A percentile compares a stretch with the other conserved stretches of the same genome.
phyloP scores from a whole-genome alignment of 2,329 filamentous ascomycete species.

The Fusarium camptoceras region DNA sequence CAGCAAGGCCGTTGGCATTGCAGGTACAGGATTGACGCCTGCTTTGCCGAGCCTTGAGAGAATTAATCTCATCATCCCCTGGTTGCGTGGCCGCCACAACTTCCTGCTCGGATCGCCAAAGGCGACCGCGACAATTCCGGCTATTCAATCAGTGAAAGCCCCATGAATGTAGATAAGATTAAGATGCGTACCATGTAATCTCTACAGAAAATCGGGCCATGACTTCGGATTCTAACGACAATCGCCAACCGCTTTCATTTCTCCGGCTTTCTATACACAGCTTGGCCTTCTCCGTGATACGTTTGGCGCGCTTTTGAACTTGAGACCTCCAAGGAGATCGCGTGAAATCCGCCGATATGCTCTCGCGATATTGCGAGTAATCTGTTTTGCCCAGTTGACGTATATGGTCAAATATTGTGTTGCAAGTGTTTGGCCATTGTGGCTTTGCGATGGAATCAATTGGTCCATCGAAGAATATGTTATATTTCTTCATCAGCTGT shows the following conservation, averaged over 20 bases:
- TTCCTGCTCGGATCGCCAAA: slow-evolving; percentile 3
- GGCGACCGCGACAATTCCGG: neutral
- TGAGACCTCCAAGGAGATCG: neutral
- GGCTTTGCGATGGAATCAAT: neutral
- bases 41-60: neutral
- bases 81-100: neutral
- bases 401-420: neutral
- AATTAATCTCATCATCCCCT: neutral
- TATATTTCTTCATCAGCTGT: neutral
- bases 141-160: neutral
- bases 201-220: neutral
- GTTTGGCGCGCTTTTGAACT: neutral
- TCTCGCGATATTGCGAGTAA: neutral
- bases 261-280: neutral
- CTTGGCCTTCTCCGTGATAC: neutral
- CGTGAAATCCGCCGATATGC: neutral
- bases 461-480: neutral
- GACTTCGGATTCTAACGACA: neutral
- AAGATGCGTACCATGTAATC: neutral
- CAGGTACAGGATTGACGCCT: neutral
- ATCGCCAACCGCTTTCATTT: neutral
- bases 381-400: neutral
- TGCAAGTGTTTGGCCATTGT: neutral
- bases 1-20: rapidly evolving
- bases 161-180: neutral